Base-by-base conservation (phyloP, 306 rosid species). In the Trifolium repens region DNA sequence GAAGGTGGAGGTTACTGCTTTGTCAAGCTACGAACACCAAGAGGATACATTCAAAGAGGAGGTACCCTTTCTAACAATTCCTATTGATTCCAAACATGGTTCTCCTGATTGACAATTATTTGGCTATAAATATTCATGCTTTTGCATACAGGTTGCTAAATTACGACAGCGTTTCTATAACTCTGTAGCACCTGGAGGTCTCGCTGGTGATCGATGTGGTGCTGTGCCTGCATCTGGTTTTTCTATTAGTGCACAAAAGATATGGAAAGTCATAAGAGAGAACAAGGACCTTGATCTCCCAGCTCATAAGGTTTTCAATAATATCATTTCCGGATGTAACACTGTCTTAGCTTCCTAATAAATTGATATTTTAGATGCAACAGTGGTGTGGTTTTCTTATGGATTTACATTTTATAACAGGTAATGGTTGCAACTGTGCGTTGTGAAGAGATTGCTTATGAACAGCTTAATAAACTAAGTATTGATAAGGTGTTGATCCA, bases 391-490 rank as follows among this genome's bases (percentile, higher is more conserved):
- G 37, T 54, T 37, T 79, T 57, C 74, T 69, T 54, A 64, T 15
- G 3, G 7, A 17, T 76, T 86, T 16, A 49, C 32, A 15, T 66
- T 57, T 77, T 35, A 50, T 79, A 22, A 22, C 24, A 22, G 98
- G 93, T 94, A 64, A 91, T 94, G 98, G 97, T 94, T 79, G 98
- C 98, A 14, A 94, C 94, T 30, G 97, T 94, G 35, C 98, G 98
- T 34, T 94, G 98, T 76, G 98, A 91, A 85, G 97, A 94, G 85
- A 94, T 91, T 78, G 93, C 93, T 53, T 43, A 85, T 40, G 94
- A 90, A 77, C 90, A 90, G 67, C 81, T 83, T 80, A 74, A 70
- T 59, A 77, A 43, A 26, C 81, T 94, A 53, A 74, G 67, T 43
- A 65, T 84, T 7, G 86, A 91, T 84, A 78, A 91, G 97, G 98